phyloP scores from a whole-genome alignment of 176 grass and related monocot genomes.

The Typha latifolia region DNA sequence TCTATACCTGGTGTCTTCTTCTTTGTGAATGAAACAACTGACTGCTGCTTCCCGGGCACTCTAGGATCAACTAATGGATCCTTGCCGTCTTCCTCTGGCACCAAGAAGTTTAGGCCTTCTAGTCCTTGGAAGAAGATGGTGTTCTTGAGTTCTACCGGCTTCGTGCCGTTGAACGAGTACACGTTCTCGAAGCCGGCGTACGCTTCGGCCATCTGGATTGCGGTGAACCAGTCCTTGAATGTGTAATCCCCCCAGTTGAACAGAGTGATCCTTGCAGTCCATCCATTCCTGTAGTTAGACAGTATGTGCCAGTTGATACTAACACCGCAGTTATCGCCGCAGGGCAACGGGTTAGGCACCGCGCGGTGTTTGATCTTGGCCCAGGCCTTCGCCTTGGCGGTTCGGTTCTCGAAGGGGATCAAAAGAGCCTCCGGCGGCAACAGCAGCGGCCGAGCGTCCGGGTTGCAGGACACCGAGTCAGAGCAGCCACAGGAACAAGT shows the following conservation, averaged over 20 bases:
- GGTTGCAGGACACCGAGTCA: constrained; percentile 42
- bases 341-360: constrained; percentile 49
- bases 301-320: constrained; percentile 90
- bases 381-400: constrained; percentile 65
- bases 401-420: constrained; percentile 60
- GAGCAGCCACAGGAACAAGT: constrained; percentile 71
- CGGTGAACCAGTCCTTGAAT: constrained; percentile 90
- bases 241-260: constrained; percentile 96
- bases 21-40: constrained; percentile 62
- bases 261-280: constrained; percentile 67
- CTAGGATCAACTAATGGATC: constrained; percentile 5
- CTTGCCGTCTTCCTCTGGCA: constrained; percentile 40
- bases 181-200: constrained; percentile 66
- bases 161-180: constrained; percentile 86
- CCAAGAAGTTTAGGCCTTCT: constrained; percentile 43
- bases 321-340: constrained; percentile 64
- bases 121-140: constrained; percentile 82
- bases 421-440: constrained; percentile 80
- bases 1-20: constrained; percentile 41
- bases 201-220: constrained; percentile 39
- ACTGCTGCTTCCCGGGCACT: constrained; percentile 83
- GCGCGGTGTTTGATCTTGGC: constrained; percentile 70
- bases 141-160: constrained; percentile 36
- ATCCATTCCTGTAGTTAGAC: constrained; percentile 71
- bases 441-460: constrained; percentile 30